A percentile compares a stretch with the other conserved stretches of the same genome.
Evolutionary conservation across 768 basidiomycete species (phyloP).

Genomic region (Tubosaeta sp.): DNA sequence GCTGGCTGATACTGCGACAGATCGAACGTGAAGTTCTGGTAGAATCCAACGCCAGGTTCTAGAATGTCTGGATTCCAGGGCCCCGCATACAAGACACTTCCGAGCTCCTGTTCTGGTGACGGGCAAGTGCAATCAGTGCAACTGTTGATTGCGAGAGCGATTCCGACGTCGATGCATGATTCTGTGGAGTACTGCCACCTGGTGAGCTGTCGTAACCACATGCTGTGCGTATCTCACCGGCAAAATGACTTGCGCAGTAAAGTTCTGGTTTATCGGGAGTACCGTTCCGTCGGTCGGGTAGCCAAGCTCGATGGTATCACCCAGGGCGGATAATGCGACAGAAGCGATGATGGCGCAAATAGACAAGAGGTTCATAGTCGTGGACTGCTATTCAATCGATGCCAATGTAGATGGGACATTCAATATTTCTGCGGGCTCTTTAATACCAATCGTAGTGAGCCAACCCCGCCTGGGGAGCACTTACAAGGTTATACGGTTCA

Average conservation of each 20-base stretch:
- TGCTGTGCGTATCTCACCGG: slow-evolving; percentile 1
- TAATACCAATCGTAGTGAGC: neutral
- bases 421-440: neutral
- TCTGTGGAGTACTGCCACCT: slow-evolving; percentile 10
- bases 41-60: slow-evolving; percentile 6
- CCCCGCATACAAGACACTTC: slow-evolving; percentile 18
- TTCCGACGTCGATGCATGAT: slow-evolving; percentile 17
- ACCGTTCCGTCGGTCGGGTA: slow-evolving; percentile 18
- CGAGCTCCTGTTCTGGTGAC: slow-evolving; percentile 10
- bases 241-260: slow-evolving; percentile 16
- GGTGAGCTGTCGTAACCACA: neutral
- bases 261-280: slow-evolving; percentile 12
- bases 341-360: neutral
- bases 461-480: neutral
- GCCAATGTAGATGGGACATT: neutral
- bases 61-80: slow-evolving; percentile 8
- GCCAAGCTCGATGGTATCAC: slow-evolving; percentile 18
- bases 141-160: slow-evolving; percentile 15
- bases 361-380: slow-evolving; percentile 5
- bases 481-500: neutral
- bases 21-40: slow-evolving; percentile 19
- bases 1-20: slow-evolving; percentile 10
- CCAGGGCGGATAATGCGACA: slow-evolving; percentile 1
- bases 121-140: slow-evolving; percentile 18
- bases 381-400: neutral